phyloP scores from a whole-genome alignment of 805 yeast species.

The Zygosaccharomyces rouxii region DNA sequence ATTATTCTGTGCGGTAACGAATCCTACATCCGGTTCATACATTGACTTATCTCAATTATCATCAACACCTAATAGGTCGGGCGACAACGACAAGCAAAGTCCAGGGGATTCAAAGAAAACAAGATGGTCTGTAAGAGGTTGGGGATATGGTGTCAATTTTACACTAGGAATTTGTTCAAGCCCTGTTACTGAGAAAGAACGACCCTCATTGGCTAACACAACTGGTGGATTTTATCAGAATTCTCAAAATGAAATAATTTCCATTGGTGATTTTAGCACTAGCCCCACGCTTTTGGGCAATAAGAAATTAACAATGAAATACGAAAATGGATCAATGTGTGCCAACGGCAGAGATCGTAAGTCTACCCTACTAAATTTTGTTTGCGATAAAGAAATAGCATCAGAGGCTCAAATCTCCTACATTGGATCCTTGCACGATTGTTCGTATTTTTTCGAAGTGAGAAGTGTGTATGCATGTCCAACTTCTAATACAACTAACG shows the following conservation, averaged over 20 bases:
- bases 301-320: slow-evolving; percentile 62
- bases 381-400: slow-evolving; percentile 73
- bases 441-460: slow-evolving; percentile 80
- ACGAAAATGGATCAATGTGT: slow-evolving; percentile 64
- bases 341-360: slow-evolving; percentile 51
- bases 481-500: slow-evolving; percentile 62
- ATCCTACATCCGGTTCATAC: slow-evolving; percentile 30
- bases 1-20: slow-evolving; percentile 32
- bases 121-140: slow-evolving; percentile 64
- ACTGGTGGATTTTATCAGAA: slow-evolving; percentile 58
- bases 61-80: slow-evolving; percentile 25
- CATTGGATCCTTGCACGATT: slow-evolving; percentile 68
- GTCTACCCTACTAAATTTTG: slow-evolving; percentile 64
- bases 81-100: slow-evolving; percentile 4
- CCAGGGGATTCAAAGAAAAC: slow-evolving; percentile 17
- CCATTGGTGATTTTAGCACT: slow-evolving; percentile 60
- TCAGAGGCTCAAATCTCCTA: slow-evolving; percentile 61
- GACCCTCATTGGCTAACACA: slow-evolving; percentile 25
- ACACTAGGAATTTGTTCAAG: slow-evolving; percentile 68
- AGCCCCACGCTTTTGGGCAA: slow-evolving; percentile 63
- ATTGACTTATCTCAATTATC: slow-evolving; percentile 34
- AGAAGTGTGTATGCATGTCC: slow-evolving; percentile 85
- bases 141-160: slow-evolving; percentile 66
- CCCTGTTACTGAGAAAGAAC: slow-evolving; percentile 37
- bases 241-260: slow-evolving; percentile 25